Evolutionary conservation across 2,329 filamentous ascomycete genomes (phyloP), one percentile per base, ranked within the genome.

Genomic region (Fusarium miscanthi): DNA sequence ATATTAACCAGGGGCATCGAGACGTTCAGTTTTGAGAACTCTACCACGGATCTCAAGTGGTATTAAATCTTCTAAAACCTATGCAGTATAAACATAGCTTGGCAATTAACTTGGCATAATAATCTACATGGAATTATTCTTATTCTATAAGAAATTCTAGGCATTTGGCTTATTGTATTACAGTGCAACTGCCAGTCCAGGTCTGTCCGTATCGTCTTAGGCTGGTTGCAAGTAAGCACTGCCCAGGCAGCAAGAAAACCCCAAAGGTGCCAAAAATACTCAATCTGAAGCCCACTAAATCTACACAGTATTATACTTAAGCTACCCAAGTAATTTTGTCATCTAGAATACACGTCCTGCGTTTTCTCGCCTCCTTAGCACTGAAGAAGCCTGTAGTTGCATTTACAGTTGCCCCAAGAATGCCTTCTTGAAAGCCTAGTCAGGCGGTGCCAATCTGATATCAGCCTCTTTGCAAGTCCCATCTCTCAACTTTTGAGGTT

Each of bases 391-490:
- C n/a, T 43, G 16, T 16, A 19, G 45, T 14, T 25, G 12, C 31
- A 31, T 27, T n/a, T 25, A 16, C 21, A 37, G 16, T 25, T 54
- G 21, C 40, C 38, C 30, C 11, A 45, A 53, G 45, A 58, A 59
- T 59, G 66, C 66, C 63, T 49, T 30, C 35, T 38, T 7, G 21
- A 42, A 27, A 46, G 52, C 61, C 64, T 66, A 11, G 40, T 19
- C 27, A 16, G 31, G 40, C 52, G 38, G 40, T 49, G 42, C 38
- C 30, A 30, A 33, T 53, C n/a, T 25, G 23, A 25, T 25, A 25
- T 54, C 63, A 63, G 52, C 64, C 66, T 45, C 46, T 14, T 40
- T 11, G 27, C 37, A 41, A 56, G 21, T 35, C 17, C 25, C 31
- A 31, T 27, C 19, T 27, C 19, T 12, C 31, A 25, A 33, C 14